A percentile compares a stretch with the other conserved stretches of the same genome.
Evolutionary conservation across 2,329 filamentous ascomycete genomes (phyloP).

Genomic region (Scytalidium lignicola): DNA sequence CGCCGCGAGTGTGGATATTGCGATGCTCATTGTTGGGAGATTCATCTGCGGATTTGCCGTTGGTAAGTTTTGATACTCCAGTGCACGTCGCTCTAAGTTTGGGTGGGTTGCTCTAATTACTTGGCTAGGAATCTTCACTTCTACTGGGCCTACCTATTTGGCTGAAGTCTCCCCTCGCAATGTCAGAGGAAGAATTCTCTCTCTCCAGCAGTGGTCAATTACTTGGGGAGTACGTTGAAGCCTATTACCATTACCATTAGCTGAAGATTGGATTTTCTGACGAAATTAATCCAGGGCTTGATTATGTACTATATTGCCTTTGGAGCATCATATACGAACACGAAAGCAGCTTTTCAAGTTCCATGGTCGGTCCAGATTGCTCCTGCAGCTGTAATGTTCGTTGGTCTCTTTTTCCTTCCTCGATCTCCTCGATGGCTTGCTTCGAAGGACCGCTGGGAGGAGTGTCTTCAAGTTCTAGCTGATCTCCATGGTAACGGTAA

Average conservation of each 20-base stretch:
- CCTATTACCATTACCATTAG: conserved; percentile 38
- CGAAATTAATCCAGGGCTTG: conserved; percentile 23
- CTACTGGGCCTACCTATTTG: conserved; percentile 56
- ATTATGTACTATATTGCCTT: conserved; percentile 44
- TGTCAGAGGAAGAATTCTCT: conserved; percentile 36
- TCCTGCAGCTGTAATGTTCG: conserved; percentile 36
- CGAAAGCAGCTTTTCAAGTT: conserved; percentile 41
- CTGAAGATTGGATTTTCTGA: conserved; percentile 2
- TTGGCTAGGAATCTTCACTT: conserved; percentile 38
- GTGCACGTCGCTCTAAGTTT: neutral
- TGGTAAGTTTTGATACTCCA: conserved; percentile 64
- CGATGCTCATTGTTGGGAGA: conserved; percentile 63
- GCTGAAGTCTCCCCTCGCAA: conserved; percentile 47
- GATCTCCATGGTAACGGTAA: conserved; percentile 51
- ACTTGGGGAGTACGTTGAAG: conserved; percentile 37
- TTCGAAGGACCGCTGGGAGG: conserved; percentile 41
- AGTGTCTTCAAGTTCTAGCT: conserved; percentile 42
- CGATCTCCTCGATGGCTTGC: conserved; percentile 45
- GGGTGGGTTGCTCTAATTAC: neutral
- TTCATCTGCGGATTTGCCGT: conserved; percentile 66
- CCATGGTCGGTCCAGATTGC: conserved; percentile 44
- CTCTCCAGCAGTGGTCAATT: conserved; percentile 40
- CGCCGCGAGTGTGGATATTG: conserved; percentile 52
- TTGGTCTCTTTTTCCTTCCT: conserved; percentile 37
- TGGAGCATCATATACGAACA: conserved; percentile 36